Conservation (phyloP, 2,329 filamentous ascomycete genomes). For the Parasarocladium wereldwijsianum region DNA sequence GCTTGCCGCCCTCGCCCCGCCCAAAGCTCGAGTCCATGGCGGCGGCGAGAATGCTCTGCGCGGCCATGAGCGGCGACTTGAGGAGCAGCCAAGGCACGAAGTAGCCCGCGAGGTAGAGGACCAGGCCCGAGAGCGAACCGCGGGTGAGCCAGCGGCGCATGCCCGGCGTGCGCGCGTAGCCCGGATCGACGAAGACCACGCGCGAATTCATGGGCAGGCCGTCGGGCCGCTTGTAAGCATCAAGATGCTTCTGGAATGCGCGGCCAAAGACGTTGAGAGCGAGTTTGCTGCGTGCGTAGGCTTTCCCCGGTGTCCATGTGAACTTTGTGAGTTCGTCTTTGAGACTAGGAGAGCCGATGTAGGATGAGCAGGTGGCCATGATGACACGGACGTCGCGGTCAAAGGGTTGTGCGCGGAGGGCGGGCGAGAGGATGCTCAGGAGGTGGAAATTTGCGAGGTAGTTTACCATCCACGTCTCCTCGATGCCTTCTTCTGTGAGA, state of each 20-base stretch:
- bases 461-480: slow-evolving; percentile 47
- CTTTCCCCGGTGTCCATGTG: slow-evolving; percentile 38
- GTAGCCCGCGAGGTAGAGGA: slow-evolving; percentile 65
- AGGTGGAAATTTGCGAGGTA: slow-evolving; percentile 94
- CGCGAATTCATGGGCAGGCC: slow-evolving; percentile 66
- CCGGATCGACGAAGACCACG: slow-evolving; percentile 79
- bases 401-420: slow-evolving; percentile 77
- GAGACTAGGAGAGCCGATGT: slow-evolving; percentile 62
- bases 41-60: slow-evolving; percentile 75
- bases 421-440: slow-evolving; percentile 78
- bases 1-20: slow-evolving; percentile 47
- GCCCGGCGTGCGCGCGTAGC: slow-evolving; percentile 70
- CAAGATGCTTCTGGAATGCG: slow-evolving; percentile 85
- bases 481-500: slow-evolving; percentile 19
- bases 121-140: slow-evolving; percentile 67
- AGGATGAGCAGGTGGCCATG: slow-evolving; percentile 74
- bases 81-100: slow-evolving; percentile 74
- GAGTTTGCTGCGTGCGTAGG: slow-evolving; percentile 55
- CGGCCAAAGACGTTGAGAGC: slow-evolving; percentile 81
- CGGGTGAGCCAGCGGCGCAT: slow-evolving; percentile 76
- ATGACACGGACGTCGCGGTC: slow-evolving; percentile 87
- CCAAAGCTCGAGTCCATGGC: slow-evolving; percentile 66
- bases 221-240: slow-evolving; percentile 72
- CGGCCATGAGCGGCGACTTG: slow-evolving; percentile 70
- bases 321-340: slow-evolving; percentile 34